A percentile compares a stretch with the other conserved stretches of the same genome.
Evolutionary conservation across 1,284 basidiomycete genomes (phyloP).

Genomic region (Mycena sp.): DNA sequence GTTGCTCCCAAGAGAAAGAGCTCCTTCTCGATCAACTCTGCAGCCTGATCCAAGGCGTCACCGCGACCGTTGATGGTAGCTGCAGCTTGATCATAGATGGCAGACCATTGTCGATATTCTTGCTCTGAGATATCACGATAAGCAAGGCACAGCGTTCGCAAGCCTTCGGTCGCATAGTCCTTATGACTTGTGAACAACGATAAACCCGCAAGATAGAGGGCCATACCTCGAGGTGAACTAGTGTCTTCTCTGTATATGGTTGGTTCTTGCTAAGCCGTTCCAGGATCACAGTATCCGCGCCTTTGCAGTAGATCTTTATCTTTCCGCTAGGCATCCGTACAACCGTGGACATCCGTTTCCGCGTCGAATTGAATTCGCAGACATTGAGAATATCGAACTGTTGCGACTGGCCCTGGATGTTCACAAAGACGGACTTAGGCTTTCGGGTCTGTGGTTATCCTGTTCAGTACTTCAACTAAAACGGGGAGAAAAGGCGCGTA

Average conservation of each 20-base stretch:
- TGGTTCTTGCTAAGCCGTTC: slow-evolving; percentile 88
- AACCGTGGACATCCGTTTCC: slow-evolving; percentile 98
- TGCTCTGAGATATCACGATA: slow-evolving; percentile 91
- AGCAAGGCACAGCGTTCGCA: slow-evolving; percentile 96
- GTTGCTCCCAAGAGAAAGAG: slow-evolving; percentile 94
- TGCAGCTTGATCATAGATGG: slow-evolving; percentile 92
- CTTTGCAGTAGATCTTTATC: slow-evolving; percentile 97
- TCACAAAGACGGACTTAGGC: slow-evolving; percentile 93
- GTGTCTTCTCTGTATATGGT: slow-evolving; percentile 86
- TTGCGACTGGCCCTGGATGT: slow-evolving; percentile 74
- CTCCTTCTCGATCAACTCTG: slow-evolving; percentile 96
- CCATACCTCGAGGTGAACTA: slow-evolving; percentile 88
- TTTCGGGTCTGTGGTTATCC: slow-evolving; percentile 82
- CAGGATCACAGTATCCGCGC: slow-evolving; percentile 97
- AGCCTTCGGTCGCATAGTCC: slow-evolving; percentile 97
- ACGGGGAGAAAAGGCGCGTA: slow-evolving; percentile 49
- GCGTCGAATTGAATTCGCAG: slow-evolving; percentile 98
- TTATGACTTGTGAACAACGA: slow-evolving; percentile 41
- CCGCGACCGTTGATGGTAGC: slow-evolving; percentile 92
- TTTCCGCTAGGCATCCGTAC: slow-evolving; percentile 89
- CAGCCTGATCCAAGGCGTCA: slow-evolving; percentile 94
- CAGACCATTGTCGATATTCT: slow-evolving; percentile 91
- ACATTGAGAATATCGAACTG: slow-evolving; percentile 97
- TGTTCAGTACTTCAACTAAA: slow-evolving; percentile 6
- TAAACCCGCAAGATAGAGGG: background rate